phyloP scores from a whole-genome alignment of 805 yeast species.

The Peterozyma xylosa region DNA sequence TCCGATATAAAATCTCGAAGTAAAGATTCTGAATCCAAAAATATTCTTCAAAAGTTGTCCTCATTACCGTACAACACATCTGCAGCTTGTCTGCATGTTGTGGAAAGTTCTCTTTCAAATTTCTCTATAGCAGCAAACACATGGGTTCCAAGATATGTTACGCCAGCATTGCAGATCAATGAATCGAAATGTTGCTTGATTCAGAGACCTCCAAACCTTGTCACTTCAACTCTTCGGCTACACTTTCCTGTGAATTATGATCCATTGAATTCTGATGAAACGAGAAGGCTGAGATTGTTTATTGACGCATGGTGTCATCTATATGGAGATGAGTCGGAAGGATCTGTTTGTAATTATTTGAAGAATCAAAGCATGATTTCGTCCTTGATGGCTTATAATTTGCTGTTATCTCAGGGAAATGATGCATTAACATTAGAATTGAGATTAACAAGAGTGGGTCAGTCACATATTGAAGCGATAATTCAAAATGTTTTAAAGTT shows the following conservation, averaged over 20 bases:
- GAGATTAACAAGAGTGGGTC: slow-evolving; percentile 38
- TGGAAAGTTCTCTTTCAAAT: not conserved
- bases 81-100: not conserved
- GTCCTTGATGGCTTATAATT: slow-evolving; percentile 32
- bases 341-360: slow-evolving; percentile 38
- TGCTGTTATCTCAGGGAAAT: slow-evolving; percentile 27
- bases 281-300: slow-evolving; percentile 20
- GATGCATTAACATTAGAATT: slow-evolving; percentile 42
- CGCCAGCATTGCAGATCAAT: not conserved
- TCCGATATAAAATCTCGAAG: slow-evolving; percentile 19
- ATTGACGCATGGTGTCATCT: slow-evolving; percentile 45
- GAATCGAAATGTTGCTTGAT: not conserved
- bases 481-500: slow-evolving; percentile 26
- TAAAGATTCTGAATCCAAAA: slow-evolving; percentile 8
- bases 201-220: slow-evolving; percentile 12
- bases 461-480: slow-evolving; percentile 25
- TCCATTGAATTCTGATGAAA: slow-evolving; percentile 5
- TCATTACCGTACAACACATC: not conserved
- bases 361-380: slow-evolving; percentile 26
- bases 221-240: slow-evolving; percentile 32
- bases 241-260: slow-evolving; percentile 31
- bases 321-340: slow-evolving; percentile 54
- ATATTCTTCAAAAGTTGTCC: slow-evolving; percentile 1
- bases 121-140: not conserved
- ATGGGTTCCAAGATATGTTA: not conserved